Percentiles rank a stretch among this genome's conserved stretches.
These are phyloP conservation scores for Tanacetum coccineum DNA, from an alignment of 129 eudicot genomes.

Conservation along the genomic window DNA sequence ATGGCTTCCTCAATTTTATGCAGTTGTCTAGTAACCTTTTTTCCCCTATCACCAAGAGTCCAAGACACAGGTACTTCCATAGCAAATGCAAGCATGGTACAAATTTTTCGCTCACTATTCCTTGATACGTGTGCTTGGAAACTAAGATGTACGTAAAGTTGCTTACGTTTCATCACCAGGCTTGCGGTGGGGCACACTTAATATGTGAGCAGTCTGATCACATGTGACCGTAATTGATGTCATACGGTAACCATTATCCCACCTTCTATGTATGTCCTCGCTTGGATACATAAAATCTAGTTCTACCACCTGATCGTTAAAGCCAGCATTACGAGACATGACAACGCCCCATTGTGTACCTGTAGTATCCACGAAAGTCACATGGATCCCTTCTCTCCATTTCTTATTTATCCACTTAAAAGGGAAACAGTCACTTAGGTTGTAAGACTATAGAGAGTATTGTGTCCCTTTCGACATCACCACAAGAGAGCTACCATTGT, in stretches of 20 bases:
- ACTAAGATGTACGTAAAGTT: conserved; percentile 74
- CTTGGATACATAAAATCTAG: conserved; percentile 81
- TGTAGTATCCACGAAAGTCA: too few relatives aligned
- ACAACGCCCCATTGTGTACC: too few relatives aligned
- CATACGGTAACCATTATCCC: conserved; percentile 79
- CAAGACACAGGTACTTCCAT: conserved; percentile 74
- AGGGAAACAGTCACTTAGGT: too few relatives aligned
- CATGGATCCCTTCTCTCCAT: conserved; percentile 99
- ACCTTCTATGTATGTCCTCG: conserved; percentile 74
- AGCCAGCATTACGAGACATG: too few relatives aligned
- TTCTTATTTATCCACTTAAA: too few relatives aligned
- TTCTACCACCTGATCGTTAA: conserved; percentile 92
- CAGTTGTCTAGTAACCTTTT: too few relatives aligned
- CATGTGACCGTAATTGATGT: conserved; percentile 75
- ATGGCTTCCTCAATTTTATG: too few relatives aligned
- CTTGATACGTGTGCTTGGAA: conserved; percentile 89
- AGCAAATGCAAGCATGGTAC: conserved; percentile 66
- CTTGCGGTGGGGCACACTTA: conserved; percentile 68
- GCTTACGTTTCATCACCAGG: conserved; percentile 76
- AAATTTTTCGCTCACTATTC: conserved; percentile 82
- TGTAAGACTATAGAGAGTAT: too few relatives aligned
- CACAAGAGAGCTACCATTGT: too few relatives aligned
- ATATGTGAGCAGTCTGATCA: conserved; percentile 71
- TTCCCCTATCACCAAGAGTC: conserved; percentile 36
- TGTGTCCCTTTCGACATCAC: too few relatives aligned